Evolutionary conservation across 148 eudicot genomes (phyloP).

Genomic region (Fagopyrum esculentum): DNA sequence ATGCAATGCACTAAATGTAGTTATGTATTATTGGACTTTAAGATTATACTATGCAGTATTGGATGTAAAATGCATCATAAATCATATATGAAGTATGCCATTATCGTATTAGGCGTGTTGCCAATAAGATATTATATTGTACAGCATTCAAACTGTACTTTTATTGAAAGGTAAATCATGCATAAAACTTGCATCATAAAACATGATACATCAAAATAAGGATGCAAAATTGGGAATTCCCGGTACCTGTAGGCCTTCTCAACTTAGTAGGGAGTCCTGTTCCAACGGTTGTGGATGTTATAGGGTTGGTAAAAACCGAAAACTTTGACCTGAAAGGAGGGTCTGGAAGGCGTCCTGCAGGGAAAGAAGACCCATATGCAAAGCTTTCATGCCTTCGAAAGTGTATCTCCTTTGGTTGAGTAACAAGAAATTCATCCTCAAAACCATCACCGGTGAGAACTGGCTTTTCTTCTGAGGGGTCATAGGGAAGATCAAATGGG

Average conservation of each 20-base stretch:
- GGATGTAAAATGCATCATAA: too few relatives aligned
- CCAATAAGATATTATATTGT: too few relatives aligned
- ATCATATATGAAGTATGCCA: too few relatives aligned
- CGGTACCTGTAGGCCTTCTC: slow-evolving; percentile 39
- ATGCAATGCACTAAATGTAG: too few relatives aligned
- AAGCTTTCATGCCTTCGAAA: slow-evolving; percentile 51
- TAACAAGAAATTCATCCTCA: slow-evolving; percentile 38
- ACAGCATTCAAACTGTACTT: too few relatives aligned
- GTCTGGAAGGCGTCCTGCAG: slow-evolving; percentile 25
- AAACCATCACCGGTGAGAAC: slow-evolving; percentile 60
- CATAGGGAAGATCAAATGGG: slow-evolving; percentile 89
- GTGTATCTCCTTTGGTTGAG: slow-evolving; percentile 30
- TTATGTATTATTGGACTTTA: too few relatives aligned
- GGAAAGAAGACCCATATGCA: slow-evolving; percentile 22
- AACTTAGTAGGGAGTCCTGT: slow-evolving; percentile 25
- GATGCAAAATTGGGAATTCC: not conserved
- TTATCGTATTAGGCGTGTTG: too few relatives aligned
- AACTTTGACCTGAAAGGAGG: slow-evolving; percentile 13
- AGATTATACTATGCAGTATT: too few relatives aligned
- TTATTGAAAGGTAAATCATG: too few relatives aligned
- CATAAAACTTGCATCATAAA: not conserved
- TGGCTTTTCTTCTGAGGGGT: slow-evolving; percentile 74
- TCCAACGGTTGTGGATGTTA: slow-evolving; percentile 16
- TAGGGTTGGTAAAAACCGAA: slow-evolving; percentile 26
- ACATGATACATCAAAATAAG: not conserved